These are phyloP conservation scores for Pichia sp. DNA, from an alignment of 1,139 yeast genomes.

Conservation along the genomic window DNA sequence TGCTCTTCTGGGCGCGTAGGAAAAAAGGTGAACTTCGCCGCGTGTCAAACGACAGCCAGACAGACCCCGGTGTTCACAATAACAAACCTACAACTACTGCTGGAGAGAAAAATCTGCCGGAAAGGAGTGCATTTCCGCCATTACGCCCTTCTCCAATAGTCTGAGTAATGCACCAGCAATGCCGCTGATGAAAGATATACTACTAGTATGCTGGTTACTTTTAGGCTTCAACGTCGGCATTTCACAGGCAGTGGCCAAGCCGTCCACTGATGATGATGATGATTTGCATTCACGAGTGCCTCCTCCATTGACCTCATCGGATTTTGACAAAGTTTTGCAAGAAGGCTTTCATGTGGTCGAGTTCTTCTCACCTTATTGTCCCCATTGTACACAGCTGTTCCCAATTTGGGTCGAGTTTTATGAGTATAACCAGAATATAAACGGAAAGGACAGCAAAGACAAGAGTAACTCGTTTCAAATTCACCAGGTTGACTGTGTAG, in stretches of 20 bases:
- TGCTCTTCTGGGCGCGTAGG: background rate
- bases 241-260: background rate
- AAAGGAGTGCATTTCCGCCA: too few relatives aligned
- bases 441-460: slow-evolving; percentile 22
- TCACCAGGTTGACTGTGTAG: slow-evolving; percentile 70
- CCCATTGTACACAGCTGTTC: slow-evolving; percentile 60
- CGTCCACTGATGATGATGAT: background rate
- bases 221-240: background rate
- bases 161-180: background rate
- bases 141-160: background rate
- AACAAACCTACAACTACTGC: background rate
- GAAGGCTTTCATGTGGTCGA: slow-evolving; percentile 55
- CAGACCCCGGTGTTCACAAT: background rate
- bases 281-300: slow-evolving; percentile 23
- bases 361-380: slow-evolving; percentile 66
- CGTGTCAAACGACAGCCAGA: background rate
- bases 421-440: slow-evolving; percentile 35
- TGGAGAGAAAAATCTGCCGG: too few relatives aligned
- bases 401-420: slow-evolving; percentile 64
- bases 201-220: background rate
- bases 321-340: slow-evolving; percentile 43
- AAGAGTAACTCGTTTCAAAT: slow-evolving; percentile 36
- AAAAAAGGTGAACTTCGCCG: background rate
- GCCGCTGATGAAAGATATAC: background rate
- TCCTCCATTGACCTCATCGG: slow-evolving; percentile 28